These are phyloP conservation scores for Colletotrichum acutatum DNA, from an alignment of 2,329 filamentous ascomycete genomes.

Conservation along the genomic window DNA sequence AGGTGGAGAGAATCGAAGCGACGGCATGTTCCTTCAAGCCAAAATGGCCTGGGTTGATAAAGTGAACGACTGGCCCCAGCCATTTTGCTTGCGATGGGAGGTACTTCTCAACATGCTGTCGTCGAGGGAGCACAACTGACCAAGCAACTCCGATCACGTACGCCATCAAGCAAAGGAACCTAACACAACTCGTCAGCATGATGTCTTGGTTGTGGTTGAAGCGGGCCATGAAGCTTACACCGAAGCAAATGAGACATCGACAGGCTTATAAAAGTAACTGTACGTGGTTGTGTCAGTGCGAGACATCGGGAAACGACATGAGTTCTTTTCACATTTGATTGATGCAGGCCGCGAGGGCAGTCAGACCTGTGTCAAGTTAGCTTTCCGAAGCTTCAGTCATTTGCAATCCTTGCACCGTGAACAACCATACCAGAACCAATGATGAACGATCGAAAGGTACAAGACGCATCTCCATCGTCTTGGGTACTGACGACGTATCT, in stretches of 20 bases:
- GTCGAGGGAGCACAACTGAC: conserved; percentile 30
- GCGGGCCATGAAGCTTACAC: background rate
- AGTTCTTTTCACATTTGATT: conserved; percentile 22
- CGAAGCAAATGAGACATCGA: conserved; percentile 29
- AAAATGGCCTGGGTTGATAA: conserved; percentile 33
- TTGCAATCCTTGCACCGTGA: rapidly evolving
- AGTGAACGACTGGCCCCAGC: conserved; percentile 30
- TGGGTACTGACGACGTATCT: conserved; percentile 29
- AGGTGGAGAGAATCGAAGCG: conserved; percentile 31
- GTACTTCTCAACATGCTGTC: conserved; percentile 31
- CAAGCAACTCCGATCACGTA: conserved; percentile 34
- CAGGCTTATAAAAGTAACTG: conserved; percentile 35
- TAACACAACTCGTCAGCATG: rapidly evolving
- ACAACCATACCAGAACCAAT: conserved; percentile 21
- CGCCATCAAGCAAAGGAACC: conserved; percentile 28
- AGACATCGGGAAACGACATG: no score
- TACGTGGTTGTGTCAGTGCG: background rate
- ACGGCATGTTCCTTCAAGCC: conserved; percentile 33
- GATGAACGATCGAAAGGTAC: conserved; percentile 29
- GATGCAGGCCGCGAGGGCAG: conserved; percentile 31
- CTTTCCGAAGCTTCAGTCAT: rapidly evolving
- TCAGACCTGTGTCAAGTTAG: conserved; percentile 9
- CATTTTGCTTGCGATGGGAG: conserved; percentile 30
- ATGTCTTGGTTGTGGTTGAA: rapidly evolving
- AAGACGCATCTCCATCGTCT: conserved; percentile 21